These are phyloP conservation scores for Sarcodon sp. DNA, from an alignment of 768 basidiomycete genomes.

Conservation along the genomic window DNA sequence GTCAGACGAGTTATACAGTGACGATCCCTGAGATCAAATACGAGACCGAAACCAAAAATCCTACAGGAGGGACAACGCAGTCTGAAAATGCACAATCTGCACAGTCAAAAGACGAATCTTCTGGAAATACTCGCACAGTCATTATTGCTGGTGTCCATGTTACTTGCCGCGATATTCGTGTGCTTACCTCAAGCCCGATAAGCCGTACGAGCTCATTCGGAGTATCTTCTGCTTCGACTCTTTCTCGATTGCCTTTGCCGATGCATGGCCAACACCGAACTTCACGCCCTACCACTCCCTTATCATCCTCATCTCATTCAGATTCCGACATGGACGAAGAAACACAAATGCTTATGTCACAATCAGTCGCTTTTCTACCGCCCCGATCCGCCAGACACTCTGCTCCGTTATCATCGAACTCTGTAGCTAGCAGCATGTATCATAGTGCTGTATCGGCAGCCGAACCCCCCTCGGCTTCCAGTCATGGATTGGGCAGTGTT, in stretches of 20 bases:
- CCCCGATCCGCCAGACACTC: conserved; percentile 1
- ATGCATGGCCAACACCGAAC: conserved; percentile 12
- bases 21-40: conserved; percentile 47
- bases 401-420: conserved; percentile 19
- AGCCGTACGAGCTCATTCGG: neutral
- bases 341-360: conserved; percentile 55
- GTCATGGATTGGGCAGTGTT: neutral
- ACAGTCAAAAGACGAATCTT: conserved; percentile 5
- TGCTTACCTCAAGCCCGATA: no score
- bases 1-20: conserved; percentile 47
- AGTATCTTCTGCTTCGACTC: conserved; percentile 3
- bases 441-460: conserved; percentile 51
- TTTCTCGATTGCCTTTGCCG: conserved; percentile 1
- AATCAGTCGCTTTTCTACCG: conserved; percentile 54
- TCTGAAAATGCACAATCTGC: neutral
- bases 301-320: conserved; percentile 26
- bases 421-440: conserved; percentile 60
- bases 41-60: conserved; percentile 25
- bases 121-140: conserved; percentile 31
- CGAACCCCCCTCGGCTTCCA: neutral
- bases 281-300: conserved; percentile 29
- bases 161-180: conserved; percentile 31
- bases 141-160: conserved; percentile 44
- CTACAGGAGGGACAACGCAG: neutral
- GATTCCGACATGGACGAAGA: conserved; percentile 42